phyloP scores from a whole-genome alignment of 768 basidiomycete genomes.

The Termitomyces bulborhizus region DNA sequence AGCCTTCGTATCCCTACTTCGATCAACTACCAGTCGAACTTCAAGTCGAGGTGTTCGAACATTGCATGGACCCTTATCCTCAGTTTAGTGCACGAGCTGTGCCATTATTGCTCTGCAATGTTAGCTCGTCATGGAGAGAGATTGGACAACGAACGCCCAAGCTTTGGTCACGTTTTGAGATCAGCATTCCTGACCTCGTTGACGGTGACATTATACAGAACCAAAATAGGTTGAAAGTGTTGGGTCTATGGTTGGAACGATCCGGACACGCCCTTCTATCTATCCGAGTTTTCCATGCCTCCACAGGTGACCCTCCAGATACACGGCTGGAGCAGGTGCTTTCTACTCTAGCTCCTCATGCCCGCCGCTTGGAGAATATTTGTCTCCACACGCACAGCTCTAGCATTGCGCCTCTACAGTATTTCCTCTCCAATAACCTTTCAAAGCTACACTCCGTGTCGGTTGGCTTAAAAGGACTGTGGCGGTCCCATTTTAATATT shows the following conservation, averaged over 20 bases:
- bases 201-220: conserved; percentile 7
- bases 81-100: conserved; percentile 24
- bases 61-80: conserved; percentile 28
- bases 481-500: conserved; percentile 19
- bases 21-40: conserved; percentile 38
- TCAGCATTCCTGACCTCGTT: conserved; percentile 22
- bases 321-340: conserved; percentile 22
- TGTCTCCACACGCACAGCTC: conserved; percentile 26
- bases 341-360: conserved; percentile 23
- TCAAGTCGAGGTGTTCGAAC: conserved; percentile 38
- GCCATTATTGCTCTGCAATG: conserved; percentile 31
- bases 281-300: conserved; percentile 22
- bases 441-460: conserved; percentile 26
- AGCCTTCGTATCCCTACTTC: conserved; percentile 17
- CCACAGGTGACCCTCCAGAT: conserved; percentile 14
- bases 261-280: conserved; percentile 29
- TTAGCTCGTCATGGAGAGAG: conserved; percentile 37
- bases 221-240: conserved; percentile 15
- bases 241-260: conserved; percentile 30
- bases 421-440: conserved; percentile 16
- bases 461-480: conserved; percentile 22
- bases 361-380: conserved; percentile 31
- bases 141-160: conserved; percentile 32
- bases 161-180: conserved; percentile 41
- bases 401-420: conserved; percentile 19